Evolutionary conservation across 805 yeast species (phyloP).

Genomic region (Yamadazyma akitaensis): DNA sequence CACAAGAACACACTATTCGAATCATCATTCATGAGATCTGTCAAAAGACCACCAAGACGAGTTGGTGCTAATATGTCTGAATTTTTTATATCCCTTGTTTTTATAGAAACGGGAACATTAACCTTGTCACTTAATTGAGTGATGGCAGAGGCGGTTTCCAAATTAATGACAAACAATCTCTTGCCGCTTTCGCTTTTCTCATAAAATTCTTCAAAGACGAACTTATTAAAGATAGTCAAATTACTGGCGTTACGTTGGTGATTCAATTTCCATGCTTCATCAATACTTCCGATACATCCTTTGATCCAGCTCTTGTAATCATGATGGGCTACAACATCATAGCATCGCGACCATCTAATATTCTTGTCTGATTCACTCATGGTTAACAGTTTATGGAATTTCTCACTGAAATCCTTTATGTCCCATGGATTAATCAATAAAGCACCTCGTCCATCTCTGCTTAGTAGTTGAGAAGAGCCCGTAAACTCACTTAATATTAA

Average conservation of each 20-base stretch:
- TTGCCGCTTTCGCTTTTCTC: slow-evolving; percentile 24
- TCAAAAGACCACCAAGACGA: slow-evolving; percentile 53
- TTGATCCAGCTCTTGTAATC: slow-evolving; percentile 77
- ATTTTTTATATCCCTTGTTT: slow-evolving; percentile 17
- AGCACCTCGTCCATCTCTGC: slow-evolving; percentile 54
- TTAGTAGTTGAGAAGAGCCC: slow-evolving; percentile 82
- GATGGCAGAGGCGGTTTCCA: slow-evolving; percentile 25
- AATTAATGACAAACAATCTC: slow-evolving; percentile 31
- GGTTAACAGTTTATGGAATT: slow-evolving; percentile 60
- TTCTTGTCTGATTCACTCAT: slow-evolving; percentile 60
- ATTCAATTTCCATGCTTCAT: slow-evolving; percentile 37
- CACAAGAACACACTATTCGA: slow-evolving; percentile 68
- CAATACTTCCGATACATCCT: slow-evolving; percentile 51
- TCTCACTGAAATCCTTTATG: slow-evolving; percentile 57
- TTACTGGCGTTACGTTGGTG: slow-evolving; percentile 23
- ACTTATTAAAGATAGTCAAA: slow-evolving; percentile 29
- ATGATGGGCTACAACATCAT: slow-evolving; percentile 55
- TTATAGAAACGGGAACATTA: neutral
- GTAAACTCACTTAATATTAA: slow-evolving; percentile 88
- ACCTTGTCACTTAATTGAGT: slow-evolving; percentile 10
- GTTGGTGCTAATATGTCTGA: slow-evolving; percentile 52
- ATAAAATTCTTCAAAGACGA: slow-evolving; percentile 32
- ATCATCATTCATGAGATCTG: slow-evolving; percentile 56
- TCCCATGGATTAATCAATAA: slow-evolving; percentile 91
- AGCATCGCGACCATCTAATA: slow-evolving; percentile 59